Conservation (phyloP, 2,329 filamentous ascomycete genomes). For the Myrmaecium sp. region DNA sequence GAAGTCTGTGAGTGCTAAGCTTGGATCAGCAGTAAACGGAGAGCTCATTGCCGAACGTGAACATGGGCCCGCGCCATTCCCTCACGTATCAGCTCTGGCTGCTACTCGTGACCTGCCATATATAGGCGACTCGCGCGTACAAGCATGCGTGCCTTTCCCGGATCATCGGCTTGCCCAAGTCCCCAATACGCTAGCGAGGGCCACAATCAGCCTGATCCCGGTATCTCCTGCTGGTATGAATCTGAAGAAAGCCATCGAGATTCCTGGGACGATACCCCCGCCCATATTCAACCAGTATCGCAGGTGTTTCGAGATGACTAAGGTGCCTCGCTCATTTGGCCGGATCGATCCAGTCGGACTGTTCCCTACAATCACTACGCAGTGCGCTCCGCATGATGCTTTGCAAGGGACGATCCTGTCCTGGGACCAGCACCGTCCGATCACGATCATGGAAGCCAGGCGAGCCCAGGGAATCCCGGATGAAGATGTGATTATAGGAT, state of each 20-base stretch:
- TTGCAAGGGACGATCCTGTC: constrained; percentile 42
- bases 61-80: constrained; percentile 40
- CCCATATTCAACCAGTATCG: constrained; percentile 1
- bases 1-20: too few relatives aligned
- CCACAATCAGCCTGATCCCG: constrained; percentile 42
- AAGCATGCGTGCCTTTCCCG: constrained; percentile 46
- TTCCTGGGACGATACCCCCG: constrained; percentile 5
- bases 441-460: constrained; percentile 50
- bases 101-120: constrained; percentile 43
- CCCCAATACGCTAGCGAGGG: constrained; percentile 15
- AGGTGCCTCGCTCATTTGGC: too few relatives aligned
- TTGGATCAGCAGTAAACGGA: constrained; percentile 40
- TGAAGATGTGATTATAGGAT: constrained; percentile 50
- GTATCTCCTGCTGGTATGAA: constrained; percentile 26
- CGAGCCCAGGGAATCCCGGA: constrained; percentile 56
- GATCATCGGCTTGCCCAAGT: constrained; percentile 41
- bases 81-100: constrained; percentile 35
- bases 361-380: constrained; percentile 48
- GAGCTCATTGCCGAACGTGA: constrained; percentile 42
- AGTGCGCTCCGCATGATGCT: constrained; percentile 32
- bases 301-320: too few relatives aligned
- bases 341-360: constrained; percentile 36
- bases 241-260: constrained; percentile 6
- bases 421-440: constrained; percentile 44
- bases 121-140: constrained; percentile 43